Conservation (phyloP, 2,329 filamentous ascomycete genomes). For the Xylaria sp. region DNA sequence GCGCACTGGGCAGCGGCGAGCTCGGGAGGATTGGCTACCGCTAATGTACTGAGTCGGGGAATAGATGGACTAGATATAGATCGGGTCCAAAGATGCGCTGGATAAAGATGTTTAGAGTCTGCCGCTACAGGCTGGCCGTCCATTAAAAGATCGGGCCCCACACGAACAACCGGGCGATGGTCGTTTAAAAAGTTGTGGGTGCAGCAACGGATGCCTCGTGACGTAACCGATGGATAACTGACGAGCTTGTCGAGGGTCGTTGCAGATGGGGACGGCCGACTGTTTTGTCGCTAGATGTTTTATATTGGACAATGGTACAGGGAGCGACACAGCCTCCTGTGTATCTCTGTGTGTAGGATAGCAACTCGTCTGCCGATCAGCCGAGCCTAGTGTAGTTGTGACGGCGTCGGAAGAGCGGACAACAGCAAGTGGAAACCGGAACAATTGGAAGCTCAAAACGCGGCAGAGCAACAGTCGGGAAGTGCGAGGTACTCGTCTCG, state of each 20-base stretch:
- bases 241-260: constrained; percentile 4
- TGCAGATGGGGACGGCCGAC: not conserved
- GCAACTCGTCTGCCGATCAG: constrained; percentile 4
- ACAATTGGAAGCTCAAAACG: constrained; percentile 19
- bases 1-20: constrained; percentile 39
- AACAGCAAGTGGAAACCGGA: constrained; percentile 10
- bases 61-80: constrained; percentile 44
- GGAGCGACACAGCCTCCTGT: constrained; percentile 1
- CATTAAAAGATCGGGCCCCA: constrained; percentile 51
- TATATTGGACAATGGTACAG: constrained; percentile 1
- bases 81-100: constrained; percentile 49
- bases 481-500: constrained; percentile 12
- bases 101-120: constrained; percentile 56
- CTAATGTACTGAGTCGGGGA: constrained; percentile 40
- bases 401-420: constrained; percentile 4
- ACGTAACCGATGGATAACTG: constrained; percentile 22
- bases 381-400: constrained; percentile 7
- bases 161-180: constrained; percentile 35
- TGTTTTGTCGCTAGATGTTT: constrained; percentile 1
- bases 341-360: not conserved
- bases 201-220: constrained; percentile 31
- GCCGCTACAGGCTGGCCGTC: constrained; percentile 56
- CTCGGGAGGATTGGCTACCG: constrained; percentile 33
- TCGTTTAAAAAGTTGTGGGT: constrained; percentile 27
- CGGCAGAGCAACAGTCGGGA: constrained; percentile 23